A percentile compares a stretch with the other conserved stretches of the same genome.
phyloP scores from a whole-genome alignment of 768 basidiomycete genomes.

The Termitomyces eurrhizus region DNA sequence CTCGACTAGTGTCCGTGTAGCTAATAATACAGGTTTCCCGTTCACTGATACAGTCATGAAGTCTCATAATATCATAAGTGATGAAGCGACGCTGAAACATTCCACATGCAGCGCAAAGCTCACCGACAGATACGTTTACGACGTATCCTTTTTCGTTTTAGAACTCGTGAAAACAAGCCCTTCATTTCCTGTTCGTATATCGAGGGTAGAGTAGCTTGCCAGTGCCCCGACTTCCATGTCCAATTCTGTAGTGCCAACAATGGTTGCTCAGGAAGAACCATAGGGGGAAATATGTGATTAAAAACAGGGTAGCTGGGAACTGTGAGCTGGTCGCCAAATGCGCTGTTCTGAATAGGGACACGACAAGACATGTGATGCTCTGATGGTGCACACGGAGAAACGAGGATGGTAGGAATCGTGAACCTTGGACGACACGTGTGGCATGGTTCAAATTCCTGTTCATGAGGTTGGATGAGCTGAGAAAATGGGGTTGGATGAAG shows the following conservation, averaged over 20 bases:
- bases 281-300: slow-evolving; percentile 46
- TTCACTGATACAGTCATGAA: neutral
- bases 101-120: neutral
- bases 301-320: slow-evolving; percentile 45
- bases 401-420: slow-evolving; percentile 44
- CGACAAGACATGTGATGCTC: slow-evolving; percentile 37
- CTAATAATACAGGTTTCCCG: neutral
- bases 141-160: slow-evolving; percentile 15
- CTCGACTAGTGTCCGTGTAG: neutral
- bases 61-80: neutral
- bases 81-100: neutral
- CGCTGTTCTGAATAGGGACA: slow-evolving; percentile 52
- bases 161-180: slow-evolving; percentile 37
- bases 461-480: neutral
- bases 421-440: slow-evolving; percentile 25
- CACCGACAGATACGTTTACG: slow-evolving; percentile 4
- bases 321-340: slow-evolving; percentile 46
- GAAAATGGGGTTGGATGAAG: neutral
- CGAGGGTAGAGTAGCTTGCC: slow-evolving; percentile 45
- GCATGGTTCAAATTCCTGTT: slow-evolving; percentile 14
- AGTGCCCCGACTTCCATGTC: slow-evolving; percentile 40
- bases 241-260: neutral
- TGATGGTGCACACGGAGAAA: slow-evolving; percentile 43
- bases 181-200: slow-evolving; percentile 41
- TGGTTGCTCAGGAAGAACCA: neutral